phyloP scores from a whole-genome alignment of 495 filamentous ascomycete genomes.

The Aspergillus heteromorphus region DNA sequence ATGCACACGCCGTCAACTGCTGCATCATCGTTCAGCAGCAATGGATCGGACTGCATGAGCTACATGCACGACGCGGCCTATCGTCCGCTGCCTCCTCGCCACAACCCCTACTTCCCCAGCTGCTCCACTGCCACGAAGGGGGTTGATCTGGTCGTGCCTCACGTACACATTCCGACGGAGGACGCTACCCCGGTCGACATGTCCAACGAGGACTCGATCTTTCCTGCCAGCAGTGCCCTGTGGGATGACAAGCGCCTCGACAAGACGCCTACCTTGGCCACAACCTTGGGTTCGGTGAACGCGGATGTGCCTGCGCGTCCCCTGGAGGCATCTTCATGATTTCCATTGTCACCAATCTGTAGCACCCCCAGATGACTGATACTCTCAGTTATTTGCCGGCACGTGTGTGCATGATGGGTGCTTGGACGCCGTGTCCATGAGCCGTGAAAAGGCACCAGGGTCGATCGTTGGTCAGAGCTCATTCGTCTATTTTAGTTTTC shows the following conservation, averaged over 20 bases:
- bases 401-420: too few relatives aligned
- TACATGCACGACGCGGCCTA: conserved; percentile 26
- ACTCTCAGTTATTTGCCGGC: background rate
- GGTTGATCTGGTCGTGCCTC: conserved; percentile 40
- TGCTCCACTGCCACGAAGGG: conserved; percentile 31
- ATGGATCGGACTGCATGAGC: conserved; percentile 35
- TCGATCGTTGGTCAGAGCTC: background rate
- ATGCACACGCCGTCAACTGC: conserved; percentile 41
- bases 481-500: background rate
- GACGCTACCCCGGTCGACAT: conserved; percentile 15
- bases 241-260: conserved; percentile 21
- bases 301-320: background rate
- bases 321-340: background rate
- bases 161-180: conserved; percentile 16
- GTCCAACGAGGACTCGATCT: conserved; percentile 26
- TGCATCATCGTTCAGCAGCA: conserved; percentile 40
- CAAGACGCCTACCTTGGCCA: conserved; percentile 14
- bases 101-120: conserved; percentile 34
- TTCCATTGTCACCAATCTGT: background rate
- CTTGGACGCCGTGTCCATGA: background rate
- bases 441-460: background rate
- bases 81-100: conserved; percentile 39
- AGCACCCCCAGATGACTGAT: background rate
- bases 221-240: conserved; percentile 28
- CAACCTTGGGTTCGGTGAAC: conserved; percentile 9